These are phyloP conservation scores for Sistotremastrum suecicum DNA, from an alignment of 768 basidiomycete genomes.

Conservation along the genomic window DNA sequence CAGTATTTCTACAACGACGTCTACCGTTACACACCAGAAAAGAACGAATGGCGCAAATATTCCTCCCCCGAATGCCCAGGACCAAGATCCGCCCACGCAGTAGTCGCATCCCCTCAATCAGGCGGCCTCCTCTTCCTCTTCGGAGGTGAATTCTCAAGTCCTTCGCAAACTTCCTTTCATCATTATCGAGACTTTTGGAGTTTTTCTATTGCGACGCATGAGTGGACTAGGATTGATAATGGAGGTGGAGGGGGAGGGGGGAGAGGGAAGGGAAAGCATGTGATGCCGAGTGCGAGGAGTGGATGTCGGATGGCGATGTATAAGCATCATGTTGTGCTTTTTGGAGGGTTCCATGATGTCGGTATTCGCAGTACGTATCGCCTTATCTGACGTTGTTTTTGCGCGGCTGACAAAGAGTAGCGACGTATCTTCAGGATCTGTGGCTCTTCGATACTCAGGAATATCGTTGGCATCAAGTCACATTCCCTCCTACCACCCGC, in stretches of 20 bases:
- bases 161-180: slow-evolving; percentile 73
- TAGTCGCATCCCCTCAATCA: slow-evolving; percentile 55
- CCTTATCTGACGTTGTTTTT: neutral
- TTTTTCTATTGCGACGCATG: slow-evolving; percentile 64
- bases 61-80: slow-evolving; percentile 76
- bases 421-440: slow-evolving; percentile 68
- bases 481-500: slow-evolving; percentile 54
- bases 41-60: slow-evolving; percentile 87
- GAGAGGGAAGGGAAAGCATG: too few species aligned
- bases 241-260: slow-evolving; percentile 25
- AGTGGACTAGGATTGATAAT: slow-evolving; percentile 84
- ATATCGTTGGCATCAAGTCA: slow-evolving; percentile 73
- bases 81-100: slow-evolving; percentile 77
- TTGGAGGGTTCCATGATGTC: slow-evolving; percentile 85
- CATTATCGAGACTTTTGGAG: slow-evolving; percentile 86
- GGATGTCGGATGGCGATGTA: slow-evolving; percentile 86
- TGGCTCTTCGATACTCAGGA: slow-evolving; percentile 82
- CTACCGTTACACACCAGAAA: slow-evolving; percentile 75
- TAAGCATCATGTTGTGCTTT: slow-evolving; percentile 78
- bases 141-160: slow-evolving; percentile 78
- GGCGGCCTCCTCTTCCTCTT: slow-evolving; percentile 82
- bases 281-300: slow-evolving; percentile 59
- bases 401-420: slow-evolving; percentile 21
- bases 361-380: slow-evolving; percentile 54
- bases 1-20: slow-evolving; percentile 84